Conservation (phyloP, 495 filamentous ascomycete genomes). For the Sporormia fimetaria region DNA sequence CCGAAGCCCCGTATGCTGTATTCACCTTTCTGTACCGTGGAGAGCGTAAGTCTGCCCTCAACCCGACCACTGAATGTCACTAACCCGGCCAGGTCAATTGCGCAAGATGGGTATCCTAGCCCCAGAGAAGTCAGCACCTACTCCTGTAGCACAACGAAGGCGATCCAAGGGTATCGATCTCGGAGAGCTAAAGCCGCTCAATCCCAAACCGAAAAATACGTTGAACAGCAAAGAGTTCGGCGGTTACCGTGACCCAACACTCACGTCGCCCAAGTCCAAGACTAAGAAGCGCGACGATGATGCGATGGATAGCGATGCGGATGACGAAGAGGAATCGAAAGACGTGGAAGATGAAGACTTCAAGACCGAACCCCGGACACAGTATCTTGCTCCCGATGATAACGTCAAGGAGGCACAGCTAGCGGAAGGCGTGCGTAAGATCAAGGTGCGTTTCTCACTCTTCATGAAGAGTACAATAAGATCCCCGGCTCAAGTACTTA, state of each 20-base stretch:
- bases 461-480: background rate
- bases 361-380: slow-evolving; percentile 57
- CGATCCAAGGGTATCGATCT: slow-evolving; percentile 72
- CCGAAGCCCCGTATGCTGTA: slow-evolving; percentile 87
- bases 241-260: slow-evolving; percentile 65
- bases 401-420: slow-evolving; percentile 72
- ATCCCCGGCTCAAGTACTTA: slow-evolving; percentile 26
- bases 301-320: slow-evolving; percentile 64
- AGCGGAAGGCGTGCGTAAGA: slow-evolving; percentile 80
- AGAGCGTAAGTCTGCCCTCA: slow-evolving; percentile 57
- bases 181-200: slow-evolving; percentile 69
- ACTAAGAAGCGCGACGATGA: slow-evolving; percentile 47
- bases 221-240: slow-evolving; percentile 80
- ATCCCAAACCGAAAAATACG: no score
- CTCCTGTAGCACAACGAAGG: slow-evolving; percentile 51
- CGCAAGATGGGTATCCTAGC: slow-evolving; percentile 84
- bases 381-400: slow-evolving; percentile 58
- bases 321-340: slow-evolving; percentile 44
- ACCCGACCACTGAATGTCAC: slow-evolving; percentile 3
- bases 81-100: slow-evolving; percentile 56
- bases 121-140: slow-evolving; percentile 45
- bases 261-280: slow-evolving; percentile 41
- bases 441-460: slow-evolving; percentile 55
- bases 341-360: slow-evolving; percentile 50
- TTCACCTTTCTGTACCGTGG: slow-evolving; percentile 98